Percentiles rank a stretch among this genome's conserved stretches.
phyloP scores from a whole-genome alignment of 2,329 filamentous ascomycete species.

The Ophiobolus disseminans region DNA sequence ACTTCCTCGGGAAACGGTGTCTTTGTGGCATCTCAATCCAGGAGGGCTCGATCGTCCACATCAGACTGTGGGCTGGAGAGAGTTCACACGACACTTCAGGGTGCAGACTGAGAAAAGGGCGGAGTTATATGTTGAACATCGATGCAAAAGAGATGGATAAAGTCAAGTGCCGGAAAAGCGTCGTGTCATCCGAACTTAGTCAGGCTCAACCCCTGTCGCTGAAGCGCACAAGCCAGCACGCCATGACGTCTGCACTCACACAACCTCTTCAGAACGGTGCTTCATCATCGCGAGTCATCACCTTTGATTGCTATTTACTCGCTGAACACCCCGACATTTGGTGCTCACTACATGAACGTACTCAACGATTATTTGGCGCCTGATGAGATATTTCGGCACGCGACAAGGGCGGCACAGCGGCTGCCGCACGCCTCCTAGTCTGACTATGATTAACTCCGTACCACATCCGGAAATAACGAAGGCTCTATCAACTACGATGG shows the following conservation, averaged over 20 bases:
- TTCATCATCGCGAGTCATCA: background rate
- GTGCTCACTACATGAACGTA: background rate
- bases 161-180: background rate
- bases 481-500: no score
- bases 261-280: background rate
- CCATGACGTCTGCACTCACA: constrained; percentile 9
- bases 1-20: no score
- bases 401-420: background rate
- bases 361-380: background rate
- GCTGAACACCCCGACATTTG: background rate
- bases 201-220: background rate
- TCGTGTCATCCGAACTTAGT: background rate
- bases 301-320: background rate
- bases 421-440: background rate
- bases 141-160: no score
- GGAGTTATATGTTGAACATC: background rate
- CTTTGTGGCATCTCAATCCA: no score
- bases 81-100: no score
- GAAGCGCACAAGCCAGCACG: background rate
- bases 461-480: constrained; percentile 17
- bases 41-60: no score
- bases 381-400: no score
- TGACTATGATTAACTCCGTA: constrained; percentile 5
- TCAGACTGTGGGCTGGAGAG: no score
- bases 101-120: background rate